Base-by-base conservation (phyloP, 164 flowering plant genomes). In the Vitis amurensis region DNA sequence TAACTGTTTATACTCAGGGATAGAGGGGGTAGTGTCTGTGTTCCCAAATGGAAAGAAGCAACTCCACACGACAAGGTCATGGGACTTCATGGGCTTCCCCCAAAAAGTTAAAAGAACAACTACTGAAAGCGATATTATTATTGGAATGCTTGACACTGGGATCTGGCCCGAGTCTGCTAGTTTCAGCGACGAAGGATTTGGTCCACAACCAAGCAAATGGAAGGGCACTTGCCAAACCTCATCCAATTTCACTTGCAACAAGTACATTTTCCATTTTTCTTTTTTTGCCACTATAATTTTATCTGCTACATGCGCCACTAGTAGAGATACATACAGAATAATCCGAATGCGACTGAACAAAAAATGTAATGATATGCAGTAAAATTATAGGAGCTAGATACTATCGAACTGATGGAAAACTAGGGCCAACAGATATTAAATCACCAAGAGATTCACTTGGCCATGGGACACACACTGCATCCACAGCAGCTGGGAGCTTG, bases 391-490 rank as follows among this genome's bases (percentile, higher is more conserved):
- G 91, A 68, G 94, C 91, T 2, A 47, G 68, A 64, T 84, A 62
- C 74, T 84, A 85, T 74, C 56, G 61, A 3, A 17, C 30, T 1
- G 75, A 70, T 1, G 69, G 78, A 29, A 1, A 13, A 2, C 3
- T 69, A 7, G 47, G 49, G 3, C 1, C 8, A 8, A 31, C 16
- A 0, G 88, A 81, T 10, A 9, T 76, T 1, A 56, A 15, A 1
- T 80, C 90, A 10, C 89, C 92, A 3, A 80, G 88, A 68, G 91
- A 88, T 55, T 9, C 81, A 4, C 65, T 68, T 16, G 97, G 97
- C 1, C 97, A 91, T 61, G 97, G 94, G 9, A 82, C 82, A 5
- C 97, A 88, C 75, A 84, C 86, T n/a, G 81, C 94, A 27, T 90
- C 93, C 0, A 90, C 88, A 2, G 89, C 84, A 7, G 89, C 94